phyloP scores from a whole-genome alignment of 2,329 filamentous ascomycete genomes.

The Sclerotinia sclerotiorum region DNA sequence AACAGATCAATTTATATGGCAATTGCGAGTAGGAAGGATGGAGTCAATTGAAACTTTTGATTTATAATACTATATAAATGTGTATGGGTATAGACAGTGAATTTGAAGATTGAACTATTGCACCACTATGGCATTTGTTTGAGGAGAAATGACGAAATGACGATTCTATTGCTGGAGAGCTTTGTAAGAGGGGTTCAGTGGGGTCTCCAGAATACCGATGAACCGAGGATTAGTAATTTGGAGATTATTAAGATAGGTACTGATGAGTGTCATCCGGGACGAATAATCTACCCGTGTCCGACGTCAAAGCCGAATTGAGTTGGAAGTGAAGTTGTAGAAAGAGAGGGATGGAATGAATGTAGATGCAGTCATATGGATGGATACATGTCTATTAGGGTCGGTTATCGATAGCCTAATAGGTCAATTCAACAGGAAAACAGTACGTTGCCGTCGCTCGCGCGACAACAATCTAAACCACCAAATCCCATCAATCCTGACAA shows the following conservation, averaged over 20 bases:
- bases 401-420: neutral
- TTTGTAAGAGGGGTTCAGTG: constrained; percentile 8
- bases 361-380: neutral
- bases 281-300: neutral
- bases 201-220: neutral
- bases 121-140: constrained; percentile 16
- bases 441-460: too few species aligned
- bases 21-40: neutral
- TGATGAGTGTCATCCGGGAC: too few species aligned
- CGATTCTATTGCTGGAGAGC: neutral
- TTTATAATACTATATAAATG: constrained; percentile 25
- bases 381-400: too few species aligned
- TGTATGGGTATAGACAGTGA: neutral
- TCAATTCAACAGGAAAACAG: neutral
- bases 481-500: too few species aligned
- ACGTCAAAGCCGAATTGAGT: neutral
- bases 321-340: neutral
- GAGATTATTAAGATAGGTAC: neutral
- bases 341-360: neutral
- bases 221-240: constrained; percentile 1
- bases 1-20: constrained; percentile 7
- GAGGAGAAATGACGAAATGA: constrained; percentile 20
- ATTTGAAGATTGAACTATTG: neutral
- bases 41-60: constrained; percentile 14
- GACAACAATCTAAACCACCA: neutral